Evolutionary conservation across 1,284 basidiomycete species (phyloP), one percentile per base, ranked within the genome.

Genomic region (Farysia itapuensis): DNA sequence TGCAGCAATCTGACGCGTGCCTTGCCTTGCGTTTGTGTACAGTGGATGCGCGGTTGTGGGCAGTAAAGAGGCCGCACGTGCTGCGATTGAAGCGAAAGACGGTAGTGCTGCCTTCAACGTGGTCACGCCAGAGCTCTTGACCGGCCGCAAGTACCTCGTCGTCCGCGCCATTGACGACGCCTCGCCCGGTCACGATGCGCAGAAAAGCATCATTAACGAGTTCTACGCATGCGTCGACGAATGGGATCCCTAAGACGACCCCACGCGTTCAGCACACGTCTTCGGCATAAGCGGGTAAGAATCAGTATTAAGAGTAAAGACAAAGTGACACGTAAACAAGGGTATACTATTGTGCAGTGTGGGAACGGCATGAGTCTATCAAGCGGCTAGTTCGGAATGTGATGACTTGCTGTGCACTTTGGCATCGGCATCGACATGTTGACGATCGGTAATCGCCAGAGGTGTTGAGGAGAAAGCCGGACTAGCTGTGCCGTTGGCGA

Each of bases 151-250:
- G 77, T 90, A 93, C 75, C 81, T 93, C 37, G 85, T 92, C 28
- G 81, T 95, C 11, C 70, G 82, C 43, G 70, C 66, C 21, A 77
- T 80, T 29, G 51, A 49, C 8, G 46, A 33, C 34, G 77, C 75
- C 42, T 24, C 50, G 83, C 78, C 72, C 11, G 85, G 81, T 14
- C 83, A 83, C 0, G 83, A 89, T 26, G 85, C 85, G 0, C 92
- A 96, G 76, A 85, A 85, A 67, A 80, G 87, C 34, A 84, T 93
- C 30, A 84, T 90, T 29, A 81, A 81, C 61, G 89, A 93, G 70
- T 92, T 93, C 75, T 95, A 93, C 72, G 81, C 82, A 7, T 85
- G 84, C 0, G 85, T 90, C 2, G 84, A 87, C 46, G 90, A 96
- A 54, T 82, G 81, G 64, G 81, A 85, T 23, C 63, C 58, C 9